Percentiles rank a stretch among this genome's conserved stretches.
Conservation (phyloP, 768 basidiomycete genomes). For the Tricholoma terreum region DNA sequence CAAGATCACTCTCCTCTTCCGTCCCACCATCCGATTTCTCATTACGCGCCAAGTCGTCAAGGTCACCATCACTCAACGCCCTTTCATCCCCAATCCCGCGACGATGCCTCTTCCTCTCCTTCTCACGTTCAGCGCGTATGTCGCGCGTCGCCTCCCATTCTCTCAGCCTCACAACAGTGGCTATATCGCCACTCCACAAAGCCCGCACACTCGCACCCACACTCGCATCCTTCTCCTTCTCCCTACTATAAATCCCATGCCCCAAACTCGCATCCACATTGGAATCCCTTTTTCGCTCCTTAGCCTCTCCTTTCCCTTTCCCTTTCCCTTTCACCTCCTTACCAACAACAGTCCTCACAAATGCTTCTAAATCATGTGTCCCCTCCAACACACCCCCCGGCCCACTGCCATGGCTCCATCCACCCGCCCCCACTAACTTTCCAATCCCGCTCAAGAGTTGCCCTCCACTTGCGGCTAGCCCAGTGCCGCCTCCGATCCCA, state of each 20-base stretch:
- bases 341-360: conserved; percentile 45
- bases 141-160: conserved; percentile 32
- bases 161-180: conserved; percentile 34
- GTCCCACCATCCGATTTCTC: conserved; percentile 31
- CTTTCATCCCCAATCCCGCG: conserved; percentile 16
- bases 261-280: conserved; percentile 12
- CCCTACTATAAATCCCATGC: conserved; percentile 10
- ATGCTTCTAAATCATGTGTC: conserved; percentile 49
- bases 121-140: conserved; percentile 5
- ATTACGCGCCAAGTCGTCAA: conserved; percentile 21
- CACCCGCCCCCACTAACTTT: conserved; percentile 38
- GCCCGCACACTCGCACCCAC: conserved; percentile 37
- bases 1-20: conserved; percentile 43
- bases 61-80: conserved; percentile 41
- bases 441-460: conserved; percentile 42
- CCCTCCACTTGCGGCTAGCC: conserved; percentile 25
- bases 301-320: conserved; percentile 21
- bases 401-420: conserved; percentile 33
- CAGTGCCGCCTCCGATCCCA: conserved; percentile 12
- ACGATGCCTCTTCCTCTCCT: conserved; percentile 10
- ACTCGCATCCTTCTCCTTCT: conserved; percentile 29
- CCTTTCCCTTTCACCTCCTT: conserved; percentile 25
- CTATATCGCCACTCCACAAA: conserved; percentile 44
- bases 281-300: conserved; percentile 17
- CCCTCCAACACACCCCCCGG: conserved; percentile 39